Conservation (phyloP, 495 filamentous ascomycete genomes). For the Aspergillus wentii region DNA sequence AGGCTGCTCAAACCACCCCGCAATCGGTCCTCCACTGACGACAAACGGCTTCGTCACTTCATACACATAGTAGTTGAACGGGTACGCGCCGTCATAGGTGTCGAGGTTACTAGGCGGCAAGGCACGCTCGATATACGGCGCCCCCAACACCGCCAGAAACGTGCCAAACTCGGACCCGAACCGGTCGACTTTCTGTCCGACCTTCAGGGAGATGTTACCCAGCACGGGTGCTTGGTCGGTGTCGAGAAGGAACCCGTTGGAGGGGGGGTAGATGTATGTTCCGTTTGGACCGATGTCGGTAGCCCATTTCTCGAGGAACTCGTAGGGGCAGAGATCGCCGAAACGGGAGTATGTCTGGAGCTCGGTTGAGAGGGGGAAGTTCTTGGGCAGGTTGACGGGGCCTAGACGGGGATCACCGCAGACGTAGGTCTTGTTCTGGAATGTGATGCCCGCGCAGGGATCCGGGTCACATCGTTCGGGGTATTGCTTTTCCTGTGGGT, state of each 20-base stretch:
- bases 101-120: slow-evolving; percentile 49
- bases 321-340: slow-evolving; percentile 40
- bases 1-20: slow-evolving; percentile 54
- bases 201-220: slow-evolving; percentile 39
- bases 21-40: slow-evolving; percentile 45
- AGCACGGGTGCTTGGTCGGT: slow-evolving; percentile 27
- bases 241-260: slow-evolving; percentile 38
- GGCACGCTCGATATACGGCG: slow-evolving; percentile 48
- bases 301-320: slow-evolving; percentile 45
- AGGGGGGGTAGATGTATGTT: slow-evolving; percentile 36
- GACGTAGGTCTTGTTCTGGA: slow-evolving; percentile 31
- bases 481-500: background rate
- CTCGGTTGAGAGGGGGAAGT: slow-evolving; percentile 31
- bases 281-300: slow-evolving; percentile 19
- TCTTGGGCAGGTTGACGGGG: slow-evolving; percentile 33
- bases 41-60: slow-evolving; percentile 37
- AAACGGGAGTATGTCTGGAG: slow-evolving; percentile 42
- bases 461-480: slow-evolving; percentile 1
- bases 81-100: slow-evolving; percentile 31
- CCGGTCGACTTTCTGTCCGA: slow-evolving; percentile 47
- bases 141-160: slow-evolving; percentile 41
- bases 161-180: slow-evolving; percentile 46
- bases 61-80: slow-evolving; percentile 55
- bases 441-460: slow-evolving; percentile 37
- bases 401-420: slow-evolving; percentile 51